Base-by-base conservation (phyloP, 257 asterid genomes). In the Fraxinus americana region DNA sequence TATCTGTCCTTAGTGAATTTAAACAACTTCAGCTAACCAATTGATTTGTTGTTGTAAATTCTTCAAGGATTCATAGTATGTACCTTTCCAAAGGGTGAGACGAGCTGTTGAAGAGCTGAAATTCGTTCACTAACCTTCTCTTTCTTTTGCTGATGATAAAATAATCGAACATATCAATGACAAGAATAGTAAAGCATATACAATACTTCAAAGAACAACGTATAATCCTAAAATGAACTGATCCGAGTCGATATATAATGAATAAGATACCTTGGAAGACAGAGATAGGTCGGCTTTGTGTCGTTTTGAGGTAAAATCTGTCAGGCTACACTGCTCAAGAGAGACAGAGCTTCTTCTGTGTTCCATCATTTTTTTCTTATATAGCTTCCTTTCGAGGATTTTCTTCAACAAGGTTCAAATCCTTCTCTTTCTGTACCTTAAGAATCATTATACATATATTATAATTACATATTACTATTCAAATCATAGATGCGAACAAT, bases 11-110 rank as follows among this genome's bases (percentile, higher is more conserved):
- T 67, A 71, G 17, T 19, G n/a, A 80, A 79, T 12, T 2, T 1
- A 48, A 63, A 63, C 35, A 63, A 13, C 3, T 27, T 63, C 13
- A 63, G 36, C 34, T 63, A 12, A 23, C 7, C 35, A 63, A 39
- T 19, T 21, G 25, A 32, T 61, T 32, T 19, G 0, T 19, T 48
- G 68, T n/a, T 52, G 65, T 29, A 66, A 4, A 63, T 38, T 11
- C 50, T 45, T 23, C 3, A 5, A 39, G 21, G 54, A 36, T 19
- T 57, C 3, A 23, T 2, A 72, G 35, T 29, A 36, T 35, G 17
- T 74, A 95, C 99, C 97, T 95, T 95, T 45, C 99, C 99, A 75
- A 77, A 95, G 29, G 99, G 99, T 17, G 99, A 95, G 81, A 95
- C 98, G 52, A 43, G 52, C 52, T 43, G 52, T 43, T 43, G 52